These are phyloP conservation scores for Juglanconis oblonga DNA, from an alignment of 2,329 filamentous ascomycete genomes.

Conservation along the genomic window DNA sequence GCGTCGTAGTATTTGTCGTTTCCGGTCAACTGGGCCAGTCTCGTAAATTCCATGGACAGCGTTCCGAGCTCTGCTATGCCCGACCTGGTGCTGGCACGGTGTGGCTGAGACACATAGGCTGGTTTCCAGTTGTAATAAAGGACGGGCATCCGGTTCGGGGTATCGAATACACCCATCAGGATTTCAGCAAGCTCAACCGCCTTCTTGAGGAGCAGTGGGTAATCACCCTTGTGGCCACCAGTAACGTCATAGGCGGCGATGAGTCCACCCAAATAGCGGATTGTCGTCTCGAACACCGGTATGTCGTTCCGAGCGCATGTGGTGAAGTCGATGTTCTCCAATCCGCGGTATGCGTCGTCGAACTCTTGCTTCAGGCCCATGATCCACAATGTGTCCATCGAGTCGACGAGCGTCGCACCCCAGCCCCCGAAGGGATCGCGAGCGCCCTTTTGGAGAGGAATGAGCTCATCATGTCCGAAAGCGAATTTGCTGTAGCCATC, in stretches of 20 bases:
- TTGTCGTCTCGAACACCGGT: slow-evolving; percentile 89
- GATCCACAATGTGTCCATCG: slow-evolving; percentile 82
- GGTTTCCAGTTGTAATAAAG: slow-evolving; percentile 78
- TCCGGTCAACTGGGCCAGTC: slow-evolving; percentile 80
- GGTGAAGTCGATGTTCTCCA: slow-evolving; percentile 79
- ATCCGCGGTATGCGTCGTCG: slow-evolving; percentile 68
- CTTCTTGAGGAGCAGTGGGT: slow-evolving; percentile 71
- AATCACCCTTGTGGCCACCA: slow-evolving; percentile 51
- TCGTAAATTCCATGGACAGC: slow-evolving; percentile 83
- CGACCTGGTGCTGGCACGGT: slow-evolving; percentile 55
- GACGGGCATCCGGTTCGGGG: slow-evolving; percentile 88
- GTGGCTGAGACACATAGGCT: slow-evolving; percentile 58
- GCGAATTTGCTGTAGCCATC: slow-evolving; percentile 74
- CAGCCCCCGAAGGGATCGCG: slow-evolving; percentile 87
- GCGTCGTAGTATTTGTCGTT: slow-evolving; percentile 86
- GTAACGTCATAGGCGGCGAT: slow-evolving; percentile 85
- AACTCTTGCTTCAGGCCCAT: slow-evolving; percentile 79
- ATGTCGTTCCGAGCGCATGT: slow-evolving; percentile 62
- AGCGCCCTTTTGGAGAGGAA: slow-evolving; percentile 64
- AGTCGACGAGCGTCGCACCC: slow-evolving; percentile 84
- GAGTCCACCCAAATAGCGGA: slow-evolving; percentile 85
- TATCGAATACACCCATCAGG: slow-evolving; percentile 81
- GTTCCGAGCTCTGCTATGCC: slow-evolving; percentile 72
- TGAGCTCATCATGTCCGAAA: slow-evolving; percentile 84
- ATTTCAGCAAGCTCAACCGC: slow-evolving; percentile 77